phyloP scores from a whole-genome alignment of 495 filamentous ascomycete species.

The Aspergillus indologenus region DNA sequence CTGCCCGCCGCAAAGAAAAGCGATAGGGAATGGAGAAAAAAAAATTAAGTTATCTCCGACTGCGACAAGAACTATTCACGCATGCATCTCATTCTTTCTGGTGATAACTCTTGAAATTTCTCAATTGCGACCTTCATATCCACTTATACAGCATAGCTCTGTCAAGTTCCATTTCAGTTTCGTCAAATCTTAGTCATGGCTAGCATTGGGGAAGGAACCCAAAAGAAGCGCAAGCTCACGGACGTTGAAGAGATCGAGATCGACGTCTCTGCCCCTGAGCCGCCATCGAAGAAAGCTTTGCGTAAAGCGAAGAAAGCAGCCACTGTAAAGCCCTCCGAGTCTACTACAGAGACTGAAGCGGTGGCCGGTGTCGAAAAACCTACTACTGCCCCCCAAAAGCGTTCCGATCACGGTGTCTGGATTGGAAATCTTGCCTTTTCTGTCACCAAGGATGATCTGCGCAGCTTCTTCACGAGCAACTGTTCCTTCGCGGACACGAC shows the following conservation, averaged over 20 bases:
- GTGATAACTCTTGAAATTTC: not conserved
- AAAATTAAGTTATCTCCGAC: conserved; percentile 11
- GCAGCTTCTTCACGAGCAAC: conserved; percentile 70
- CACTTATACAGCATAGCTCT: no score
- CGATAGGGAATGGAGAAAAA: not conserved
- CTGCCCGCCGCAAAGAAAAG: conserved; percentile 34
- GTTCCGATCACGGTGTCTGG: conserved; percentile 84
- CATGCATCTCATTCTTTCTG: not conserved
- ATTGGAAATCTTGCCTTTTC: conserved; percentile 89
- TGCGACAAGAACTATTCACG: not conserved
- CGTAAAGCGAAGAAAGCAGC: conserved; percentile 76
- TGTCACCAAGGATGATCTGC: conserved; percentile 67
- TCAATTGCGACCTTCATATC: no score
- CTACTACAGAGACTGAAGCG: conserved; percentile 34
- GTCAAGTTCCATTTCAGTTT: no score
- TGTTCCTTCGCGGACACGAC: conserved; percentile 60
- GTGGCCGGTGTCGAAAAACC: conserved; percentile 26
- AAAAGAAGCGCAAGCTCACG: conserved; percentile 70
- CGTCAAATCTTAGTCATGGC: conserved; percentile 20
- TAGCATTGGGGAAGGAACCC: conserved; percentile 28
- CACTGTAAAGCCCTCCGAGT: conserved; percentile 23
- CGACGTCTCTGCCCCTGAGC: conserved; percentile 81
- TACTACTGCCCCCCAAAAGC: conserved; percentile 46
- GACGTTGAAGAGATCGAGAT: conserved; percentile 73
- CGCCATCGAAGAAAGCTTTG: conserved; percentile 86